These are phyloP conservation scores for Cytospora piceicola DNA, from an alignment of 2,329 filamentous ascomycete genomes.

Conservation along the genomic window DNA sequence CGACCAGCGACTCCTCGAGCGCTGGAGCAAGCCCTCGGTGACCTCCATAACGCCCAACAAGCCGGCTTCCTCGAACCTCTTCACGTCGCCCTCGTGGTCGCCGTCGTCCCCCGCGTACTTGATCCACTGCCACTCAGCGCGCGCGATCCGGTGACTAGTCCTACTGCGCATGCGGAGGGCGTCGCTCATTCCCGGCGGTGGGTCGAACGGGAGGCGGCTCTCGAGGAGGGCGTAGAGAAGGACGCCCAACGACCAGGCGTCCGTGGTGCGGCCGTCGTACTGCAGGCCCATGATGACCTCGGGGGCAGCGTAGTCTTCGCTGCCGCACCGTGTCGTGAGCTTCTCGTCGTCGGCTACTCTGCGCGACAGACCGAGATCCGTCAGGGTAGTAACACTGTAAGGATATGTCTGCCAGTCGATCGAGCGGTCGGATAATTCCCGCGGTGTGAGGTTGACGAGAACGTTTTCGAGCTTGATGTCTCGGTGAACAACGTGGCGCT, in stretches of 20 bases:
- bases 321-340: slow-evolving; percentile 91
- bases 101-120: slow-evolving; percentile 82
- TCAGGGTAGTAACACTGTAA: slow-evolving; percentile 83
- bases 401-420: slow-evolving; percentile 76
- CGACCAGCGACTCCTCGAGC: slow-evolving; percentile 77
- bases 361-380: slow-evolving; percentile 87
- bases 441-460: slow-evolving; percentile 78
- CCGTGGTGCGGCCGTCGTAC: slow-evolving; percentile 89
- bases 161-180: slow-evolving; percentile 76
- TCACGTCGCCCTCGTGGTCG: slow-evolving; percentile 74
- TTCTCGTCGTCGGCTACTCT: slow-evolving; percentile 84
- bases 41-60: slow-evolving; percentile 77
- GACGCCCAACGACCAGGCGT: slow-evolving; percentile 95
- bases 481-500: slow-evolving; percentile 85
- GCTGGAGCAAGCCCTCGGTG: slow-evolving; percentile 82
- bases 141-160: slow-evolving; percentile 90
- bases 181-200: slow-evolving; percentile 78
- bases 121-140: slow-evolving; percentile 95
- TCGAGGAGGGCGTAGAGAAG: slow-evolving; percentile 92
- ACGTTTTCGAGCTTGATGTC: slow-evolving; percentile 96
- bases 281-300: slow-evolving; percentile 95
- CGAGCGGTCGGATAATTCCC: slow-evolving; percentile 65
- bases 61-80: slow-evolving; percentile 64
- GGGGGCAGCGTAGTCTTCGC: slow-evolving; percentile 94
- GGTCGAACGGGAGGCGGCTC: slow-evolving; percentile 90